Evolutionary conservation across 1,139 yeast genomes (phyloP), one percentile per base, ranked within the genome.

Genomic region (Candida albicans): DNA sequence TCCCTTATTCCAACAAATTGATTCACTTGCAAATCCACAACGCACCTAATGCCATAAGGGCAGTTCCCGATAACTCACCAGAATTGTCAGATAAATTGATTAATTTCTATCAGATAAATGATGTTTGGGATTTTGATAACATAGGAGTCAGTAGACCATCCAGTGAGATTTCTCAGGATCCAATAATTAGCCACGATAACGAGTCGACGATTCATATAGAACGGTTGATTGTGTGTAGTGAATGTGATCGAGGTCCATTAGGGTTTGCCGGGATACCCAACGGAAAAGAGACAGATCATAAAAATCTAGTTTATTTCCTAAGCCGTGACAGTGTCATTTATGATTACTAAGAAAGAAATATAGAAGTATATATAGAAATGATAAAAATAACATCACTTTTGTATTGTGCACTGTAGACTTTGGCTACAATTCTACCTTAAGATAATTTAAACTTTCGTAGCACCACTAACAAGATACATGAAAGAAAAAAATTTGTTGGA

Each of bases 91-190:
- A 42, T 12, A 13, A 29, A 10, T 18, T 47, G 12, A 38, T 41
- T 2, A 37, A 52, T n/a, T 81, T 76, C 52, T 65, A 68, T 43
- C 55, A 62, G 27, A 59, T 83, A 1, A 56, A 65, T 3, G 87
- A 84, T 53, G 81, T 82, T 47, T 85, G 91, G 91, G 85, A 80
- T 51, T 85, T 85, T 53, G 91, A 84, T 52, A 85, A 85, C 55
- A 77, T 85, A 37, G 91, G 89, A 1, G 93, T 85, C 2, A 82
- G 90, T 1, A 68, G 73, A 57, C 73, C 81, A 25, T 47, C 76
- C 8, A 61, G 63, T 13, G 54, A 59, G 11, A 25, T 44, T 9
- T 7, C 7, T 2, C 40, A 39, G 3, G 45, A 43, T 4, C 45
- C 47, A 11, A 30, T 46, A 4, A 49, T 59, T 12, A 58, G 58